These are phyloP conservation scores for Talaromyces amestolkiae DNA, from an alignment of 2,329 filamentous ascomycete genomes.

Conservation along the genomic window DNA sequence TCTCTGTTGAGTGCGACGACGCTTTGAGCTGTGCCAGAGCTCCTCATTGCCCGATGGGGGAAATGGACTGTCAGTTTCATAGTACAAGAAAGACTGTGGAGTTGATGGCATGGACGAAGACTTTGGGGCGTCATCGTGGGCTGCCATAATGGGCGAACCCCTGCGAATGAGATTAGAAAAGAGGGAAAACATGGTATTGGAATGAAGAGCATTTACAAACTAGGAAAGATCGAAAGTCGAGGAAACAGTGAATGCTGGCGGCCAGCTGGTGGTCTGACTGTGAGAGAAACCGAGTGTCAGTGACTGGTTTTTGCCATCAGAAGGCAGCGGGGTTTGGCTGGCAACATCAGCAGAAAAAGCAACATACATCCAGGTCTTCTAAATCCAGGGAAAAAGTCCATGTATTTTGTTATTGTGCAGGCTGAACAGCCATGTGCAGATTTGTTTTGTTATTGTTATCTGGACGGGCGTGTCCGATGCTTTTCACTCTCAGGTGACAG, in stretches of 20 bases:
- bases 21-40: slow-evolving; percentile 17
- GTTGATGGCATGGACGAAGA: slow-evolving; percentile 20
- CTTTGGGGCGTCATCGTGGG: slow-evolving; percentile 17
- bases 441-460: neutral
- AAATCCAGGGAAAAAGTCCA: slow-evolving; percentile 5
- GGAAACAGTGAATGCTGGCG: neutral
- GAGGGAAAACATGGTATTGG: neutral
- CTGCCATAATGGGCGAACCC: slow-evolving; percentile 13
- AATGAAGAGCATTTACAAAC: neutral
- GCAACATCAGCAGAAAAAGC: slow-evolving; percentile 10
- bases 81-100: slow-evolving; percentile 18
- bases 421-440: neutral
- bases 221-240: neutral
- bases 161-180: slow-evolving; percentile 1
- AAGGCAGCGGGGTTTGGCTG: slow-evolving; percentile 10
- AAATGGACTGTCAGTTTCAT: slow-evolving; percentile 16
- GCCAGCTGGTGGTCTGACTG: slow-evolving; percentile 9
- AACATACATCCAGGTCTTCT: slow-evolving; percentile 6
- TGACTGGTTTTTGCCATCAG: slow-evolving; percentile 2
- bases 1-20: slow-evolving; percentile 17
- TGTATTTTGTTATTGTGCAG: slow-evolving; percentile 10
- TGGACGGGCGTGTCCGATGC: neutral
- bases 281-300: neutral
- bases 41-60: slow-evolving; percentile 14
- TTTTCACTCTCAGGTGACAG: slow-evolving; percentile 2